Evolutionary conservation across 306 rosid genomes (phyloP), one percentile per base, ranked within the genome.

Genomic region (Hylodesmum podocarpum): DNA sequence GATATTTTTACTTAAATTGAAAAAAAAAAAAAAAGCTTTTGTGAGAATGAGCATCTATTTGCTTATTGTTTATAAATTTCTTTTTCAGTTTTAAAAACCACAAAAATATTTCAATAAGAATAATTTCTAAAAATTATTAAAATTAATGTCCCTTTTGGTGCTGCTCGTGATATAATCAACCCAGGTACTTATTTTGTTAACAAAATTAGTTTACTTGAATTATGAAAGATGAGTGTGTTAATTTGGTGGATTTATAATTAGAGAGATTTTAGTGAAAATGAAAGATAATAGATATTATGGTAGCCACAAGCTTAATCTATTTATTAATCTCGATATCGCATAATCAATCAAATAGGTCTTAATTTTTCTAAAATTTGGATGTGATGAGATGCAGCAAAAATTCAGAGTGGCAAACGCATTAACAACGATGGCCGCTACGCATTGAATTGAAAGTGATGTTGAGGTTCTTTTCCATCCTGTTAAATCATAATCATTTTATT

Each of bases 331-430:
- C 7, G 19, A n/a, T 29, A 18, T 59, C 40, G 21, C 5, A 28
- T 27, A 58, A 27, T 58, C 11, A 53, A 53, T 39, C 4, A 15
- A 39, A 29, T 59, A n/a, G 61, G 27, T 49, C 15, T 36, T 64
- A 70, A 6, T 61, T 6, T 24, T 21, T 43, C 18, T 21, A 49
- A 43, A 43, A 21, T 6, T 76, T 36, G 69, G 69, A 57, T 70
- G 77, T 58, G 72, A 70, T 70, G 77, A 44, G 72, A 70, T 70
- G 77, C 64, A 70, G 63, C 82, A 44, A 59, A 69, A 78, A 46
- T 36, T 70, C 64, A 33, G 54, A 55, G 49, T 40, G 50, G 51
- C 13, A 78, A 68, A 15, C 58, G 14, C 49, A 75, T 15, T 6
- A 59, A 63, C 63, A 61, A 61, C 11, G 63, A 72, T 54, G 41